Percentiles rank a stretch among this genome's conserved stretches.
Conservation (phyloP, 441 rosid genomes). For the Adansonia madagascariensis region DNA sequence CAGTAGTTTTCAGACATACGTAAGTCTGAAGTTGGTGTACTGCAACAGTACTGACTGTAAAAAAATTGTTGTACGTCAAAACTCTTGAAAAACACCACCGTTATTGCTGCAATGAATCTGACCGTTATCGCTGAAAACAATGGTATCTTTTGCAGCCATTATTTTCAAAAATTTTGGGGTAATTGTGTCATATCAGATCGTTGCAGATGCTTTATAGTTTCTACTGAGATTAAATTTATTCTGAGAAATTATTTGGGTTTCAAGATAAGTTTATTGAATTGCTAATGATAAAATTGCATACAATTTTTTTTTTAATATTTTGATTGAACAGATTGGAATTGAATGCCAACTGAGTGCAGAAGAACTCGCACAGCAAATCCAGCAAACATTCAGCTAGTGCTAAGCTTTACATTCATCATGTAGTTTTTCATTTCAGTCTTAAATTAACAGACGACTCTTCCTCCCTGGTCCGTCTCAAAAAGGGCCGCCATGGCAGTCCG, state of each 20-base stretch:
- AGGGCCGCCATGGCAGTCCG: no score
- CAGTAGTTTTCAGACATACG: conserved; percentile 13
- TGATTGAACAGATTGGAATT: conserved; percentile 73
- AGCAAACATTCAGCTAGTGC: conserved; percentile 69
- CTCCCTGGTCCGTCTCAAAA: neutral
- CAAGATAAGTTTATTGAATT: neutral
- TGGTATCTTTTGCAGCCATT: neutral
- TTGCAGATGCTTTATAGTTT: neutral
- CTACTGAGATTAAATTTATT: conserved; percentile 15
- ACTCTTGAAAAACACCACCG: conserved; percentile 15
- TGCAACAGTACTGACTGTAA: neutral
- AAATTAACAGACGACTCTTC: neutral
- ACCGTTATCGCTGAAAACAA: conserved; percentile 27
- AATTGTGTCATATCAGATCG: neutral
- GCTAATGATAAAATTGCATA: conserved; percentile 21
- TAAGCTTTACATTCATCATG: neutral
- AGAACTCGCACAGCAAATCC: conserved; percentile 89
- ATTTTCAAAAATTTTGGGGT: neutral
- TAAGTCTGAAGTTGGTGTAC: neutral
- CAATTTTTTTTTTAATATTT: neutral
- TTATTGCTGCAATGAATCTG: no score
- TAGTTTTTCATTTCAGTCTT: neutral
- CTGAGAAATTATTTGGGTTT: neutral
- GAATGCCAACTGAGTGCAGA: conserved; percentile 96
- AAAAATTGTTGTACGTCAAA: neutral